These are phyloP conservation scores for Geotrichum macrosporum DNA, from an alignment of 1,139 yeast genomes.

Conservation along the genomic window DNA sequence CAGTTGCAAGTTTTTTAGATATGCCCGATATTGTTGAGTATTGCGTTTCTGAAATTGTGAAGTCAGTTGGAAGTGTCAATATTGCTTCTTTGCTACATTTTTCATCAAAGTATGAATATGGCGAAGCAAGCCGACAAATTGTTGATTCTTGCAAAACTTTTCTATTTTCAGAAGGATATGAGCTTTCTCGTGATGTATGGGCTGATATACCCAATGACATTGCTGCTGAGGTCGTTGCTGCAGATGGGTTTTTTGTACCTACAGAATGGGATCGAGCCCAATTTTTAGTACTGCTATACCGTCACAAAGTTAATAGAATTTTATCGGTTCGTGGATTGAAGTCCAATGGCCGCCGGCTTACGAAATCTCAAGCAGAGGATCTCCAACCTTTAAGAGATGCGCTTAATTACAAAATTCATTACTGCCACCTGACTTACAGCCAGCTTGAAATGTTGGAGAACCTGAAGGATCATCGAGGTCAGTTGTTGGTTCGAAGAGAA, in stretches of 20 bases:
- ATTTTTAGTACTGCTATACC: slow-evolving; percentile 37
- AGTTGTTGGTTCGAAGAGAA: slow-evolving; percentile 39
- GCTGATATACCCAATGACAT: slow-evolving; percentile 44
- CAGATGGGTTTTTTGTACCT: slow-evolving; percentile 50
- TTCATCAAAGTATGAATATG: slow-evolving; percentile 44
- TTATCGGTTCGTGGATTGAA: slow-evolving; percentile 1
- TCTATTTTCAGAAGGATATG: slow-evolving; percentile 47
- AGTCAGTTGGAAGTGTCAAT: slow-evolving; percentile 37
- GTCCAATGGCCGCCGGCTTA: slow-evolving; percentile 2
- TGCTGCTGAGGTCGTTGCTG: slow-evolving; percentile 44
- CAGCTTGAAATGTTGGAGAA: slow-evolving; percentile 44
- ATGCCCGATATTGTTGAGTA: slow-evolving; percentile 44
- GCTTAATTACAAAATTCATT: slow-evolving; percentile 43
- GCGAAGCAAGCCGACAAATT: slow-evolving; percentile 44
- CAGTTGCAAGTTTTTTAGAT: slow-evolving; percentile 48
- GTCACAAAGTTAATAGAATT: slow-evolving; percentile 17
- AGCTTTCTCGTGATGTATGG: slow-evolving; percentile 44
- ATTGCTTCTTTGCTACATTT: slow-evolving; percentile 41
- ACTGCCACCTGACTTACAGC: slow-evolving; percentile 47
- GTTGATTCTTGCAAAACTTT: slow-evolving; percentile 46
- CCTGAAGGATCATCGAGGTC: slow-evolving; percentile 38
- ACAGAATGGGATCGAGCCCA: slow-evolving; percentile 52
- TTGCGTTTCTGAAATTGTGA: slow-evolving; percentile 42
- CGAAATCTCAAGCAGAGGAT: slow-evolving; percentile 15
- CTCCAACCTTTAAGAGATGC: slow-evolving; percentile 32